Evolutionary conservation across 148 eudicot genomes (phyloP), one percentile per base, ranked within the genome.

Genomic region (Vaccinium macrocarpon): DNA sequence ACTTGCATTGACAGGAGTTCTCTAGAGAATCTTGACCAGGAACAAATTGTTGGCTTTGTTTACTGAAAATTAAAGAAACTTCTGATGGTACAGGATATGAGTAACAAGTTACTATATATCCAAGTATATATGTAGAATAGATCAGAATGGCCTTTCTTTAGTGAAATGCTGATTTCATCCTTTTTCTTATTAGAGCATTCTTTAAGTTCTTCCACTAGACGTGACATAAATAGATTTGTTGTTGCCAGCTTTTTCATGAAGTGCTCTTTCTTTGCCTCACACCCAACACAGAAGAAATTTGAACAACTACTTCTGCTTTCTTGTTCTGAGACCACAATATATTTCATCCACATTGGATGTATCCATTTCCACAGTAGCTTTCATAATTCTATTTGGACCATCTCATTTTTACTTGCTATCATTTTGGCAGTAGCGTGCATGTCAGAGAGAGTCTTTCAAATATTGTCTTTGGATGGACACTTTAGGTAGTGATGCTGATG

Each of bases 351-450:
- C 42, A 0, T 29, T 78, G 64, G 64, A 78, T 53, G n/a, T 6
- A 78, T 27, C 73, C 42, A 68, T 27, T 68, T 78, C 61, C 13
- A 7, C 29, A 53, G 5, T 52, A 27, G 27, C 35, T 51, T 53
- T 53, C n/a, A 27, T 53, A 78, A 53, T 25, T 53, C 38, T 53
- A 7, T 52, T 78, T 52, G 46, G 29, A 25, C 14, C 25, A 25
- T 25, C 61, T 77, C 42, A 78, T 27, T 51, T 19, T n/a, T 77
- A n/a, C 81, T 27, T 78, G 81, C 46, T 78, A 12, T 53, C 38
- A 13, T 52, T 8, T 53, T 27, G 64, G 6, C 21, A 38, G 61
- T 61, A 42, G 82, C 8, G 1, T 79, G 70, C 27, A 32, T 18
- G 49, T 56, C 32, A 23, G 73, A 68, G 64, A 56, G 48, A 78